A percentile compares a stretch with the other conserved stretches of the same genome.
These are phyloP conservation scores for Chalciporus sphaerocephalus DNA, from an alignment of 768 basidiomycete species.

Conservation along the genomic window DNA sequence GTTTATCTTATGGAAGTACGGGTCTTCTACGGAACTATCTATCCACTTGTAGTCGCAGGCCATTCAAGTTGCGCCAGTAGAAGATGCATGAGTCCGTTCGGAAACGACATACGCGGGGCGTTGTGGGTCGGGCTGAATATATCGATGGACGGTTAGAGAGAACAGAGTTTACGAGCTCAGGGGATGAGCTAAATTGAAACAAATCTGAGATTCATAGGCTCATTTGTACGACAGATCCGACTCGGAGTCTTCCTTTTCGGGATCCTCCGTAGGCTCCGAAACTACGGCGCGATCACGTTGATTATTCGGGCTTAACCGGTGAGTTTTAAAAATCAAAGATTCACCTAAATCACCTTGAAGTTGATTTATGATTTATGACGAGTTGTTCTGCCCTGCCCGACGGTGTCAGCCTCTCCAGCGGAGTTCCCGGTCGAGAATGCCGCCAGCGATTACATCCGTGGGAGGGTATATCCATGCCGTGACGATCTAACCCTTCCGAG, in stretches of 20 bases:
- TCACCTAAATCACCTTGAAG: too few relatives aligned
- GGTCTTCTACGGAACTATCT: too few relatives aligned
- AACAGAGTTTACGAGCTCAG: conserved; percentile 17
- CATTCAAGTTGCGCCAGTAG: too few relatives aligned
- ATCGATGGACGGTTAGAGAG: conserved; percentile 6
- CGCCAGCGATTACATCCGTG: conserved; percentile 21
- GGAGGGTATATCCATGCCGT: conserved; percentile 27
- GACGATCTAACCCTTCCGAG: conserved; percentile 27
- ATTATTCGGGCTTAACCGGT: conserved; percentile 15
- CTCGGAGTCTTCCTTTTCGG: conserved; percentile 19
- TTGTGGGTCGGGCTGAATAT: neutral
- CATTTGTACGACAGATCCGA: conserved; percentile 13
- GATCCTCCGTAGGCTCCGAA: conserved; percentile 19
- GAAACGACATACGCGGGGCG: neutral
- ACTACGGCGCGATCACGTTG: conserved; percentile 14
- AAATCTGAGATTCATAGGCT: conserved; percentile 31
- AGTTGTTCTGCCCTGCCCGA: conserved; percentile 3
- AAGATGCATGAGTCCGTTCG: too few relatives aligned
- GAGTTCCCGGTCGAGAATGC: conserved; percentile 9
- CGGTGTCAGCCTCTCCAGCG: conserved; percentile 19
- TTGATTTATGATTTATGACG: too few relatives aligned
- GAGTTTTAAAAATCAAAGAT: conserved; percentile 2
- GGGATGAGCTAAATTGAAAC: conserved; percentile 15
- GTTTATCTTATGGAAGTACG: too few relatives aligned
- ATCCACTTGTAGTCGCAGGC: too few relatives aligned